Percentiles rank a stretch among this genome's conserved stretches.
Conservation (phyloP, 2,329 filamentous ascomycete genomes). For the Ceratocystiopsis sp. region DNA sequence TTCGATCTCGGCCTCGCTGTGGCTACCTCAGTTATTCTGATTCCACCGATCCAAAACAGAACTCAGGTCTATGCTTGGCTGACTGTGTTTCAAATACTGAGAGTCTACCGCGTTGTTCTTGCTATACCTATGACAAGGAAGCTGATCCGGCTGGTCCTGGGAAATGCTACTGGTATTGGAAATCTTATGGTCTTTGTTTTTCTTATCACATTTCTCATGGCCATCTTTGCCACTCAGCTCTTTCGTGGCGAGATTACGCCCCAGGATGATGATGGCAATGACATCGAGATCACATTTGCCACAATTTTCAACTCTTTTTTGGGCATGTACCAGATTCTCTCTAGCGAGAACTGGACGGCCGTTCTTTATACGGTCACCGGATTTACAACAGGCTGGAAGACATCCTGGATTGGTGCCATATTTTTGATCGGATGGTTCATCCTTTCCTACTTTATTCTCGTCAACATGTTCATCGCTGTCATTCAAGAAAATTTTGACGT, state of each 20-base stretch:
- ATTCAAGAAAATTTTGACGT: slow-evolving; percentile 99
- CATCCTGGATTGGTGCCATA: slow-evolving; percentile 81
- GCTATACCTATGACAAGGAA: slow-evolving; percentile 75
- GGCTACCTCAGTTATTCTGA: slow-evolving; percentile 67
- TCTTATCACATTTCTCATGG: slow-evolving; percentile 80
- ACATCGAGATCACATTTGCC: slow-evolving; percentile 59
- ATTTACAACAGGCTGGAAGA: slow-evolving; percentile 46
- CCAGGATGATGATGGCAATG: slow-evolving; percentile 40
- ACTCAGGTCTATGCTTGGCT: slow-evolving; percentile 69
- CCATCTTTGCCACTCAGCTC: slow-evolving; percentile 84
- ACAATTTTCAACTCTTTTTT: slow-evolving; percentile 92
- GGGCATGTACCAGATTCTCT: slow-evolving; percentile 94
- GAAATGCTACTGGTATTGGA: slow-evolving; percentile 79
- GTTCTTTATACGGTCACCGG: slow-evolving; percentile 71
- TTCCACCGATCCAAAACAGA: slow-evolving; percentile 61
- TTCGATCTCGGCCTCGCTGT: slow-evolving; percentile 68
- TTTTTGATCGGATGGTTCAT: slow-evolving; percentile 96
- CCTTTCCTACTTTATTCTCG: slow-evolving; percentile 79
- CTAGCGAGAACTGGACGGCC: slow-evolving; percentile 87
- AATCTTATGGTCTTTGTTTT: slow-evolving; percentile 96
- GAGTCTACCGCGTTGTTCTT: slow-evolving; percentile 81
- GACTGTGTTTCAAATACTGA: slow-evolving; percentile 80
- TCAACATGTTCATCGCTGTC: slow-evolving; percentile 99
- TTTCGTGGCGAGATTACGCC: slow-evolving; percentile 72
- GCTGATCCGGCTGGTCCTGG: slow-evolving; percentile 72